Conservation (phyloP, 257 asterid genomes). For the Phtheirospermum japonicum region DNA sequence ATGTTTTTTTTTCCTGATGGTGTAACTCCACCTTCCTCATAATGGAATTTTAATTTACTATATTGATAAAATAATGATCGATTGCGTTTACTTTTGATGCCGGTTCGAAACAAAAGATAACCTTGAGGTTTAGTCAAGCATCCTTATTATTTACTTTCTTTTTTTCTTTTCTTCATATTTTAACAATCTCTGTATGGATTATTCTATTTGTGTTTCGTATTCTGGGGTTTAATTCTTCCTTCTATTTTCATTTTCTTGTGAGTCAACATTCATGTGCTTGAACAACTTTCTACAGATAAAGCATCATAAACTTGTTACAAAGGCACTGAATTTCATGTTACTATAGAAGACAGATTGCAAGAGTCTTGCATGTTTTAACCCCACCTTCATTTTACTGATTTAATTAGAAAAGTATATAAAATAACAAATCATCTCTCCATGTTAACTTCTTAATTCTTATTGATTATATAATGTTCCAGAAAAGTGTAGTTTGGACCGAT, state of each 20-base stretch:
- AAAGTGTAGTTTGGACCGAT: conserved; percentile 57
- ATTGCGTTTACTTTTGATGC: no score
- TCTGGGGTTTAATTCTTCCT: background rate
- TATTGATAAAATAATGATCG: no score
- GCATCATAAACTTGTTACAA: conserved; percentile 26
- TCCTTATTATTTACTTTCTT: background rate
- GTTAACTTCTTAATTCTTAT: no score
- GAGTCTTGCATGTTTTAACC: conserved; percentile 21
- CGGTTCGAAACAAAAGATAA: no score
- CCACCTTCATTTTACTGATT: background rate
- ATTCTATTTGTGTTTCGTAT: background rate
- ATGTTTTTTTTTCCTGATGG: no score
- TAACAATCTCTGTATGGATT: no score
- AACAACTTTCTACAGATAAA: background rate
- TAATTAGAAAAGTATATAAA: no score
- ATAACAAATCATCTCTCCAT: no score
- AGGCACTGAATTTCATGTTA: conserved; percentile 33
- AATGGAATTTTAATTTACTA: no score
- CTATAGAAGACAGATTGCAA: conserved; percentile 14
- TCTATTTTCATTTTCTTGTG: background rate
- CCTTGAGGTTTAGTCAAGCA: no score
- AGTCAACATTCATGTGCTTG: conserved; percentile 5
- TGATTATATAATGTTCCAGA: conserved; percentile 50
- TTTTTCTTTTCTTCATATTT: no score
- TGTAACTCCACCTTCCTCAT: no score